Conservation (phyloP, 441 rosid genomes). For the Populus tomentosa region DNA sequence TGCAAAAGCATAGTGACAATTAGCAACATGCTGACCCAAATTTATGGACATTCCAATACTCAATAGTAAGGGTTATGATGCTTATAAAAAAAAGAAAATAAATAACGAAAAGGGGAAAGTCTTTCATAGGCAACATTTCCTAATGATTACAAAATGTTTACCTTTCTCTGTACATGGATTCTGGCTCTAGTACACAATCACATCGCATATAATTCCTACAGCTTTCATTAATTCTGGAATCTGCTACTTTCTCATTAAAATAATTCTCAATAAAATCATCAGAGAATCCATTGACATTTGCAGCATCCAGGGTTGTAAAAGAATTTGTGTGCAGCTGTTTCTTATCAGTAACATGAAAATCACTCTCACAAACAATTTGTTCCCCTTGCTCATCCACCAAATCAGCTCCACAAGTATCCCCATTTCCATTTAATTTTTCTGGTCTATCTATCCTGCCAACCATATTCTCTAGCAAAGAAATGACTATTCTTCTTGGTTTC, state of each 20-base stretch:
- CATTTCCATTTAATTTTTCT: slow-evolving; percentile 25
- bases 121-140: neutral
- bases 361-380: slow-evolving; percentile 2
- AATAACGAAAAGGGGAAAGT: neutral
- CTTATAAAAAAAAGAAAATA: neutral
- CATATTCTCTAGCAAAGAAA: slow-evolving; percentile 41
- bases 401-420: slow-evolving; percentile 18
- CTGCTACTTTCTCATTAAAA: slow-evolving; percentile 53
- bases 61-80: neutral
- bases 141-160: slow-evolving; percentile 19
- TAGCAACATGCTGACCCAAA: neutral
- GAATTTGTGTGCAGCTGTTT: slow-evolving; percentile 16
- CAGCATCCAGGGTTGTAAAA: slow-evolving; percentile 5
- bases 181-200: slow-evolving; percentile 62
- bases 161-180: slow-evolving; percentile 60
- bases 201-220: slow-evolving; percentile 58
- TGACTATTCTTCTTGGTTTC: slow-evolving; percentile 50
- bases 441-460: slow-evolving; percentile 18
- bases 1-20: neutral
- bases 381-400: slow-evolving; percentile 24
- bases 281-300: slow-evolving; percentile 27
- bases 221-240: slow-evolving; percentile 54
- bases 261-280: slow-evolving; percentile 55
- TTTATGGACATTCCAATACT: neutral
- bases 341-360: slow-evolving; percentile 23